Evolutionary conservation across 2,329 filamentous ascomycete species (phyloP).

Genomic region (Cladophialophora yegresii): DNA sequence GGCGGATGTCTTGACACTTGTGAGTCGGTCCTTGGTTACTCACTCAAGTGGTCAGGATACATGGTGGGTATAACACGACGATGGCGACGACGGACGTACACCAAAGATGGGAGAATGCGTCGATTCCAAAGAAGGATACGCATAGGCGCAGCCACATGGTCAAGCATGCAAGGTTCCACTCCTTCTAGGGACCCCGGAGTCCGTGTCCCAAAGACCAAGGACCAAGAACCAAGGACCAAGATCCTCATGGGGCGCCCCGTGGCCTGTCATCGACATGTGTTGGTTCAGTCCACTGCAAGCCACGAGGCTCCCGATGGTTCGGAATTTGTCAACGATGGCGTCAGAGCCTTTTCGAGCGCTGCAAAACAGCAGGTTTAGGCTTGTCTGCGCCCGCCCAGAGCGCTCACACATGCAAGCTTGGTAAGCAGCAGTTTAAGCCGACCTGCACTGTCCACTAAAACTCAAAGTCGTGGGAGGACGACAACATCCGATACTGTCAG

Average conservation of each 20-base stretch:
- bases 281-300: background rate
- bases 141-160: background rate
- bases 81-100: background rate
- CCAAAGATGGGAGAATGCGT: background rate
- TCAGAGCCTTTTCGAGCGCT: background rate
- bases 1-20: background rate
- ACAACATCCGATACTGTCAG: background rate
- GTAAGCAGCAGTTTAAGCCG: background rate
- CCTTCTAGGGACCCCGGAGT: background rate
- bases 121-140: background rate
- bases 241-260: background rate
- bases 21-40: background rate
- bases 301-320: constrained; percentile 8
- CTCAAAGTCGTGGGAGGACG: background rate
- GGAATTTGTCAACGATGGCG: constrained; percentile 1
- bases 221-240: background rate
- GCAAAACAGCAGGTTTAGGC: background rate
- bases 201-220: background rate
- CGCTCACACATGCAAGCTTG: background rate
- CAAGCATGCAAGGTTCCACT: background rate
- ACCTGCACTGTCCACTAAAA: background rate
- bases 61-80: background rate
- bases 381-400: background rate
- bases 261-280: background rate
- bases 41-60: background rate